Evolutionary conservation across 768 basidiomycete genomes (phyloP), one percentile per base, ranked within the genome.

Genomic region (Phlebiopsis flavidoalba): DNA sequence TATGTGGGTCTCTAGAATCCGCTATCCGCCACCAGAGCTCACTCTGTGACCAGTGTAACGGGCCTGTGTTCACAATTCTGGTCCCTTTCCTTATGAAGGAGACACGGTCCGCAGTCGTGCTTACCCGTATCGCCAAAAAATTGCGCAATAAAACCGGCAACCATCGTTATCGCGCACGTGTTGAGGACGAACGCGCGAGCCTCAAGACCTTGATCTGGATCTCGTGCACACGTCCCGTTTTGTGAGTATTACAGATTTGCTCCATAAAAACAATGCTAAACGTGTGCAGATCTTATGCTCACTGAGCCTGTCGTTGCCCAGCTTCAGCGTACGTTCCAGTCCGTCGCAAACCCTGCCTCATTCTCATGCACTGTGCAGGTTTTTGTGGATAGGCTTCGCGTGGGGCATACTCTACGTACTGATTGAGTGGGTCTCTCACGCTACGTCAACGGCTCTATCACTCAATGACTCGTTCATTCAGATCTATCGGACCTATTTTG

Each of bases 401-500:
- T 93, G 91, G 90, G 91, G 91, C 0, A 81, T 91, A 5, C 70
- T 87, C 21, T 93, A 83, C 66, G 85, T 83, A 57, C 73, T 91
- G 68, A 76, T 89, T 33, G 82, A 83, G 84, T 86, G 65, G 48
- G 64, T 58, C 36, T 40, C 36, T 19, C 54, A 50, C 8, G 45
- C 11, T 2, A 31, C 26, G 26, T 31, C 26, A 31, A 3, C 6
- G 6, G 26, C 6, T 2, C 6, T 31, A 6, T 31, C 31, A 3
- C 33, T 52, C 53, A 48, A n/a, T n/a, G n/a, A n/a, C n/a, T 24
- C 40, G 57, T 45, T 33, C 48, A 46, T 8, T 21, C 65, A 85
- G 85, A 56, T 86, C 85, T 0, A 77, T 87, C 51, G 72, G 79
- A 8, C 80, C 77, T 10, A 80, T 85, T 40, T 88, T 91, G n/a